A percentile compares a stretch with the other conserved stretches of the same genome.
These are phyloP conservation scores for Evansstolkia leycettana DNA, from an alignment of 495 filamentous ascomycete genomes.

Conservation along the genomic window DNA sequence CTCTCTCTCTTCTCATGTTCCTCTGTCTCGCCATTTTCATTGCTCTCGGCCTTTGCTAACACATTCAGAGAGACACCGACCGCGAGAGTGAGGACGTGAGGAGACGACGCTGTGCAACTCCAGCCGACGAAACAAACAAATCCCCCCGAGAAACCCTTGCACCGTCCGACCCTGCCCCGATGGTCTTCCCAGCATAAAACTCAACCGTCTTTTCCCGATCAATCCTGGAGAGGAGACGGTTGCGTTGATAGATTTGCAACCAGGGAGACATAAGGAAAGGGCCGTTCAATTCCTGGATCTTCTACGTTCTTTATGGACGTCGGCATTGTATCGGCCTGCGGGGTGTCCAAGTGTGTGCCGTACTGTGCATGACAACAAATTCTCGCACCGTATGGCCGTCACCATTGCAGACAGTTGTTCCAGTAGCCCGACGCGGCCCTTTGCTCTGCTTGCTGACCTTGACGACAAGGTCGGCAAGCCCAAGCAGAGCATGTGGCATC, in stretches of 20 bases:
- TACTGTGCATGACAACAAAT: not conserved
- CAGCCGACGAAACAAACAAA: not conserved
- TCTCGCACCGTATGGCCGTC: conserved; percentile 32
- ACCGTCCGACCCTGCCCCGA: not conserved
- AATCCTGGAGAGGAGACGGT: too few species aligned
- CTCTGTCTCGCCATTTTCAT: not conserved
- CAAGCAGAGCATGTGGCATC: conserved; percentile 42
- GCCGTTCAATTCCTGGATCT: not conserved
- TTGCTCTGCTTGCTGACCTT: conserved; percentile 14
- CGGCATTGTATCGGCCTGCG: conserved; percentile 17
- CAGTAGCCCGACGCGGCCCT: conserved; percentile 24
- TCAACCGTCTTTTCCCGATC: too few species aligned
- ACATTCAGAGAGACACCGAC: too few species aligned
- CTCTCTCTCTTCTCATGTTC: not conserved
- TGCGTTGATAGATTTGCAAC: not conserved
- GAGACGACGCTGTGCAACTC: too few species aligned
- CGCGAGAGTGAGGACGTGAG: too few species aligned
- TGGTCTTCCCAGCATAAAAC: not conserved
- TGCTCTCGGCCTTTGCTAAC: too few species aligned
- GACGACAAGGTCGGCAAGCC: conserved; percentile 23
- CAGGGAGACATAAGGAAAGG: not conserved
- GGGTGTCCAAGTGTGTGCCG: conserved; percentile 19
- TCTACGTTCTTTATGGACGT: conserved; percentile 24
- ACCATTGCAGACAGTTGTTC: conserved; percentile 30
- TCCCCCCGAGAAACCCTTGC: not conserved